phyloP scores from a whole-genome alignment of 2,329 filamentous ascomycete species.

The Nemania abortiva region DNA sequence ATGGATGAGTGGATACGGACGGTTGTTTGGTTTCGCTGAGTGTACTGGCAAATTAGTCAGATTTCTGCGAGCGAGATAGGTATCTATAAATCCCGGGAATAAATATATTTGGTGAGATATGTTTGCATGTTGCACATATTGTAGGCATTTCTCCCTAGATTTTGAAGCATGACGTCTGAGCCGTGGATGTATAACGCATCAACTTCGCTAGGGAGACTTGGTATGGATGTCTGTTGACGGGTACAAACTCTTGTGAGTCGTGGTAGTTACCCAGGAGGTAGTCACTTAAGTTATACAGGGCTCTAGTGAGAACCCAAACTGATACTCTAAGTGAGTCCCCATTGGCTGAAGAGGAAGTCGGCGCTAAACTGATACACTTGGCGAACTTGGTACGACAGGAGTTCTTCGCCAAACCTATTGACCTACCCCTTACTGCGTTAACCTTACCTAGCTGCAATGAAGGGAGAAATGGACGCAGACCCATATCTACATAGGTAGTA shows the following conservation, averaged over 20 bases:
- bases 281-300: too few relatives aligned
- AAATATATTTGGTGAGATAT: not conserved
- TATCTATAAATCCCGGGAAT: not conserved
- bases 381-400: conserved; percentile 1
- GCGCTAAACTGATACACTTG: conserved; percentile 26
- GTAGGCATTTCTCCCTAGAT: not conserved
- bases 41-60: conserved; percentile 17
- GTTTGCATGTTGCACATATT: not conserved
- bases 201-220: not conserved
- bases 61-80: not conserved
- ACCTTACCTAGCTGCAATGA: too few relatives aligned
- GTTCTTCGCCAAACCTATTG: not conserved
- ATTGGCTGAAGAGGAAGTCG: conserved; percentile 10
- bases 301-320: not conserved
- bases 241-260: not conserved
- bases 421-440: too few relatives aligned
- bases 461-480: not conserved
- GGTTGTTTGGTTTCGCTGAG: conserved; percentile 15
- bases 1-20: conserved; percentile 27
- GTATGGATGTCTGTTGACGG: not conserved
- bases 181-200: not conserved
- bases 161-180: not conserved
- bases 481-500: not conserved
- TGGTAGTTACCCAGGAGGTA: not conserved
- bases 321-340: not conserved